A percentile compares a stretch with the other conserved stretches of the same genome.
Conservation (phyloP, 2,329 filamentous ascomycete species). For the Colletotrichum gigasporum region DNA sequence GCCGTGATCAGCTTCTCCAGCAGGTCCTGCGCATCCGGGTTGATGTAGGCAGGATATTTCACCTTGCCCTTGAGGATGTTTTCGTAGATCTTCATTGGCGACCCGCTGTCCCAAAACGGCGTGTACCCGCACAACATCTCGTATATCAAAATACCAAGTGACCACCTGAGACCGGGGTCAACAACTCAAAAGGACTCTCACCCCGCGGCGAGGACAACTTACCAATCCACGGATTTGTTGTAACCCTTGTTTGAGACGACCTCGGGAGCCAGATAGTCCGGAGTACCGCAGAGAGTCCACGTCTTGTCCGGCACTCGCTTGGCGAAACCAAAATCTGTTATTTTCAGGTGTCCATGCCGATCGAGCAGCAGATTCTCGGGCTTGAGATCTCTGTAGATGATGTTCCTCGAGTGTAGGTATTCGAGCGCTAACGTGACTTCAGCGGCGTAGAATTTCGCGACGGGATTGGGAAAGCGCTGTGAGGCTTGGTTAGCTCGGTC, state of each 20-base stretch:
- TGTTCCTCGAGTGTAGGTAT: constrained; percentile 92
- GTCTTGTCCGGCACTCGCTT: constrained; percentile 99
- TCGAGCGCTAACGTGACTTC: constrained; percentile 96
- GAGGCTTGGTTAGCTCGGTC: constrained; percentile 33
- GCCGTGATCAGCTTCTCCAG: constrained; percentile 92
- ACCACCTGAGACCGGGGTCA: constrained; percentile 76
- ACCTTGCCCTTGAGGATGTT: constrained; percentile 96
- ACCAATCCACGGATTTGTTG: constrained; percentile 99
- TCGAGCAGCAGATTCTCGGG: constrained; percentile 93
- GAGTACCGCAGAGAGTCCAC: constrained; percentile 97
- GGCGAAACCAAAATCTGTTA: constrained; percentile 98
- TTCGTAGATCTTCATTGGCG: constrained; percentile 99
- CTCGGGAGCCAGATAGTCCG: constrained; percentile 96
- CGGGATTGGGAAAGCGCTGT: constrained; percentile 98
- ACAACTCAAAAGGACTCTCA: constrained; percentile 8
- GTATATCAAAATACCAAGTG: constrained; percentile 96
- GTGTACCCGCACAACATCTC: constrained; percentile 99
- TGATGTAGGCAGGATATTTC: constrained; percentile 96
- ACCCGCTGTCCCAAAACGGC: constrained; percentile 98
- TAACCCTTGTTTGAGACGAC: constrained; percentile 99
- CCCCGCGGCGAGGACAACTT: constrained; percentile 53
- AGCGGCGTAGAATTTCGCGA: constrained; percentile 98
- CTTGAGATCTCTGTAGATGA: constrained; percentile 98
- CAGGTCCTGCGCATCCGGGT: constrained; percentile 92
- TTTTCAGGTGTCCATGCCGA: constrained; percentile 93